Percentiles rank a stretch among this genome's conserved stretches.
Conservation (phyloP, 305 asterid species). For the Andrographis paniculata region DNA sequence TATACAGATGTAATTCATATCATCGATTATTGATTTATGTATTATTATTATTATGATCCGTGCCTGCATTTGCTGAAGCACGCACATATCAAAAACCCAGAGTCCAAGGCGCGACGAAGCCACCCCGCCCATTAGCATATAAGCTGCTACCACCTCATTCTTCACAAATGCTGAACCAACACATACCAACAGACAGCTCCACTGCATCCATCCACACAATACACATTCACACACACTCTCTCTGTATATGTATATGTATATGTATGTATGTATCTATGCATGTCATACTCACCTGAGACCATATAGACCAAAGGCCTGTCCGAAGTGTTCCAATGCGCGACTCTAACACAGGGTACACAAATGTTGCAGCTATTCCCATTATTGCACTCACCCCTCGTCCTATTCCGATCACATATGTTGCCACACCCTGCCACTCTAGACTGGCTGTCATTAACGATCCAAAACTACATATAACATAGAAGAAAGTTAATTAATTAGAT, state of each 20-base stretch:
- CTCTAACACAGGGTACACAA: constrained; percentile 56
- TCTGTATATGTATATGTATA: too few species aligned
- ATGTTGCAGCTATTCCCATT: constrained; percentile 79
- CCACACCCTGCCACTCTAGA: constrained; percentile 83
- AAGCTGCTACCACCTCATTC: constrained; percentile 37
- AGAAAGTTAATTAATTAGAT: constrained; percentile 4
- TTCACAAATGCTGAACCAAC: constrained; percentile 53
- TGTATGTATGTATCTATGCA: too few species aligned
- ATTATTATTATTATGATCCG: too few species aligned
- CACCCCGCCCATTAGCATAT: constrained; percentile 75
- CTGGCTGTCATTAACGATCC: constrained; percentile 92
- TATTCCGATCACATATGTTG: constrained; percentile 71
- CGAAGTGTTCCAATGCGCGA: constrained; percentile 56
- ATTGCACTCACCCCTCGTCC: constrained; percentile 74
- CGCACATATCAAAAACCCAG: constrained; percentile 92
- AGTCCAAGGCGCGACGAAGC: constrained; percentile 83
- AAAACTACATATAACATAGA: constrained; percentile 36
- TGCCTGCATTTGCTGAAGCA: constrained; percentile 97
- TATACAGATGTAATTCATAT: too few species aligned
- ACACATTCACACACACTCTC: too few species aligned
- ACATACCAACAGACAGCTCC: constrained; percentile 66
- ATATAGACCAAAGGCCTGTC: constrained; percentile 88
- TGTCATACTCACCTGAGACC: constrained; percentile 99
- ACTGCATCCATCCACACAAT: too few species aligned
- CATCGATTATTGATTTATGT: too few species aligned